Conservation (phyloP, 2,329 filamentous ascomycete genomes). For the Penicillium paneum region DNA sequence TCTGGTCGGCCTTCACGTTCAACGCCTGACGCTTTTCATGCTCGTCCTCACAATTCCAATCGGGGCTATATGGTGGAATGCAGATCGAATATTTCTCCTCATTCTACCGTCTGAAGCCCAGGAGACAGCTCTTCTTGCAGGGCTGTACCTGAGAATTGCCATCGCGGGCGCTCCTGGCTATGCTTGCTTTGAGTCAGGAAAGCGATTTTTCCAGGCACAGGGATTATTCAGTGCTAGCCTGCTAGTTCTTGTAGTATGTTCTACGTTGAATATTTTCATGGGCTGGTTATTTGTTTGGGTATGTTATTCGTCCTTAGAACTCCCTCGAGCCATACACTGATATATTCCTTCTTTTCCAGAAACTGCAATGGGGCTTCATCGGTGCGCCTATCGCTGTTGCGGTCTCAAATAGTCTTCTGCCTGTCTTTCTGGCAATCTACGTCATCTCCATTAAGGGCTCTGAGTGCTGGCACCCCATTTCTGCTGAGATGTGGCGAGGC, state of each 20-base stretch:
- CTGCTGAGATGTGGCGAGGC: constrained; percentile 61
- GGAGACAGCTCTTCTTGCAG: constrained; percentile 66
- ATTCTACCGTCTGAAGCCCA: constrained; percentile 61
- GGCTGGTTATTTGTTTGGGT: constrained; percentile 76
- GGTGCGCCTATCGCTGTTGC: constrained; percentile 73
- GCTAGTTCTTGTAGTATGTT: constrained; percentile 74
- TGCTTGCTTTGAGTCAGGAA: constrained; percentile 68
- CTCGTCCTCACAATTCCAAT: constrained; percentile 68
- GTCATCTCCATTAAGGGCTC: constrained; percentile 65
- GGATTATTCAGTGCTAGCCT: constrained; percentile 73
- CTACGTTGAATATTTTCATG: constrained; percentile 70
- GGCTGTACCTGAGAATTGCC: constrained; percentile 65
- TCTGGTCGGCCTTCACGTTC: constrained; percentile 75
- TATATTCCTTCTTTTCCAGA: constrained; percentile 17
- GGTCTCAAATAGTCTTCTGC: constrained; percentile 68
- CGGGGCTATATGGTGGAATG: constrained; percentile 63
- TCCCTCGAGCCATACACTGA: neutral
- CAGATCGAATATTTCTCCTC: constrained; percentile 58
- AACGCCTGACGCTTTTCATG: constrained; percentile 73
- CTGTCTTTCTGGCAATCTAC: constrained; percentile 65
- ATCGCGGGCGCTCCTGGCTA: constrained; percentile 68
- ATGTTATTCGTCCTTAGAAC: constrained; percentile 15
- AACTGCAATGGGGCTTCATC: constrained; percentile 62
- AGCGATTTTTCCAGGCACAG: constrained; percentile 81
- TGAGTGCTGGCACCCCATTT: constrained; percentile 75